These are phyloP conservation scores for Diplodia scrobiculata DNA, from an alignment of 2,329 filamentous ascomycete species.

Conservation along the genomic window DNA sequence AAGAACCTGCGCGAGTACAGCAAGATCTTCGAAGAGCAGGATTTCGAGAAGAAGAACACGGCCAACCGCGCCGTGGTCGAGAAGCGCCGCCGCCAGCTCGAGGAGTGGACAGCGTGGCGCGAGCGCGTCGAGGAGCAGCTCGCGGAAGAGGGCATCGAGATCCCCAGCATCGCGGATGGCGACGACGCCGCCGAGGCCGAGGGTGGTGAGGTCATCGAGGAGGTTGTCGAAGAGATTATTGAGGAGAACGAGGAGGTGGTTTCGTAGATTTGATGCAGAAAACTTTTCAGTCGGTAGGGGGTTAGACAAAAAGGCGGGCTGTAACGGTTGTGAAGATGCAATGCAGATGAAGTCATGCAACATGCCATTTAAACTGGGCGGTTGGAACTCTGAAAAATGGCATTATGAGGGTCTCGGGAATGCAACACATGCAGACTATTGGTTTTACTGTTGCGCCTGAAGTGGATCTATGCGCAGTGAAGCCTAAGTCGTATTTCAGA, in stretches of 20 bases:
- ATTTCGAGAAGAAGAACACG: slow-evolving; percentile 87
- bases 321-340: neutral
- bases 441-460: neutral
- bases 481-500: too few species aligned
- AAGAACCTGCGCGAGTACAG: slow-evolving; percentile 98
- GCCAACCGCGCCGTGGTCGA: slow-evolving; percentile 94
- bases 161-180: slow-evolving; percentile 54
- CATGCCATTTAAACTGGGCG: neutral
- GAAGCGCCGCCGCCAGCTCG: slow-evolving; percentile 74
- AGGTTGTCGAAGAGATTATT: slow-evolving; percentile 85
- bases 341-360: neutral
- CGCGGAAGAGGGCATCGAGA: slow-evolving; percentile 58
- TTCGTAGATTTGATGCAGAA: slow-evolving; percentile 31
- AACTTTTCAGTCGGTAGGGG: neutral
- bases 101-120: slow-evolving; percentile 88
- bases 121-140: slow-evolving; percentile 71
- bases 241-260: slow-evolving; percentile 85
- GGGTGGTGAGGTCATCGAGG: slow-evolving; percentile 62
- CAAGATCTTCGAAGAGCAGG: slow-evolving; percentile 91
- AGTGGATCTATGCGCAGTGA: neutral
- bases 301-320: neutral
- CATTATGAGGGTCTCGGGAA: neutral
- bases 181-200: slow-evolving; percentile 53
- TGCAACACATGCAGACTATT: neutral
- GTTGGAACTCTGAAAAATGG: neutral